A percentile compares a stretch with the other conserved stretches of the same genome.
Evolutionary conservation across 2,329 filamentous ascomycete species (phyloP).

Genomic region (Cordyceps farinosa): DNA sequence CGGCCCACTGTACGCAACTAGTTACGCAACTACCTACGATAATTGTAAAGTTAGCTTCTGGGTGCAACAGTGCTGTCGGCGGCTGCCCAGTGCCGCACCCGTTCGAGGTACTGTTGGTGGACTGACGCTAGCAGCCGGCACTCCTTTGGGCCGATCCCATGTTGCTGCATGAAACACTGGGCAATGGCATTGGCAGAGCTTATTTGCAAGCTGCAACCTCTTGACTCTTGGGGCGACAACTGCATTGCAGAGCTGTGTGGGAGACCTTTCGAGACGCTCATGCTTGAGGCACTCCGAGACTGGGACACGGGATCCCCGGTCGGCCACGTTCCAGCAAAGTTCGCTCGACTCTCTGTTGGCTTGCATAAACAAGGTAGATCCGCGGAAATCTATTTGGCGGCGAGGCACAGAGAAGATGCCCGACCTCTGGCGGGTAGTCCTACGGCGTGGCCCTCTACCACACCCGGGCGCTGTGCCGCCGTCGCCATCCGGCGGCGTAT

Average conservation of each 20-base stretch:
- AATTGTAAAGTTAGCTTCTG: too few species aligned
- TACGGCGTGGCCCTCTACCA: too few species aligned
- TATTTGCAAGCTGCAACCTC: neutral
- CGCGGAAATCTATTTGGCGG: neutral
- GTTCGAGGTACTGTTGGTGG: too few species aligned
- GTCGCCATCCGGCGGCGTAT: neutral
- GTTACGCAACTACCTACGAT: too few species aligned
- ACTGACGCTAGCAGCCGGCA: neutral
- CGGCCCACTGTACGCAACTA: too few species aligned
- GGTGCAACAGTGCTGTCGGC: too few species aligned
- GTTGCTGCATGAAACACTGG: neutral
- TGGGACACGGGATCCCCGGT: neutral
- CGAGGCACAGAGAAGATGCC: too few species aligned
- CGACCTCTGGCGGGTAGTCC: too few species aligned
- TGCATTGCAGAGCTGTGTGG: neutral
- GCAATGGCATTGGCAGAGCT: neutral
- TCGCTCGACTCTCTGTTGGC: neutral
- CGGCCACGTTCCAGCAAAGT: neutral
- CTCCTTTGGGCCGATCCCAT: conserved; percentile 3
- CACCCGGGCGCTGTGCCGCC: neutral
- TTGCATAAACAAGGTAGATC: neutral
- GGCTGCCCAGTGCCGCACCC: too few species aligned
- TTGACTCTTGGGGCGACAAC: too few species aligned
- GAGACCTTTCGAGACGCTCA: neutral
- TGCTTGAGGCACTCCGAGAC: neutral